Conservation (phyloP, 2,329 filamentous ascomycete species). For the Fusarium mexicanum region DNA sequence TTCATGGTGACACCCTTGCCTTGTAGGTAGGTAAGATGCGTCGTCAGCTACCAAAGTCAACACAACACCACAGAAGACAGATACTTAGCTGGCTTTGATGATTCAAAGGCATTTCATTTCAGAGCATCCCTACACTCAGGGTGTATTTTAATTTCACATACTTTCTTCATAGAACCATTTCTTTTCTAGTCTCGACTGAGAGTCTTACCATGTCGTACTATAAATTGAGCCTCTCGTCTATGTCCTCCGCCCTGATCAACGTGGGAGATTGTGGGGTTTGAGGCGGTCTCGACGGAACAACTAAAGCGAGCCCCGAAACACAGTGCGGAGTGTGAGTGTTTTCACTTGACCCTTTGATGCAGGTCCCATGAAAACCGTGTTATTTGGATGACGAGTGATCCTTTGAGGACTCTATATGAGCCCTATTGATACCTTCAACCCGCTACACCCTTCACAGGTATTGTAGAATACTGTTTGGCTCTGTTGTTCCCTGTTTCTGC, state of each 20-base stretch:
- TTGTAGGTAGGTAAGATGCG: neutral
- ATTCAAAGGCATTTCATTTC: neutral
- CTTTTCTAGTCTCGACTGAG: neutral
- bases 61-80: neutral
- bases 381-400: too few species aligned
- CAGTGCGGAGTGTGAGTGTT: conserved; percentile 18
- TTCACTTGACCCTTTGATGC: neutral
- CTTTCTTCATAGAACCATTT: neutral
- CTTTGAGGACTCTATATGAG: neutral
- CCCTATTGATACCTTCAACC: neutral
- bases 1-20: neutral
- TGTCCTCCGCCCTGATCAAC: conserved; percentile 19
- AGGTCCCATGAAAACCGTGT: neutral
- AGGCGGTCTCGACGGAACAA: conserved; percentile 35
- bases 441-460: neutral
- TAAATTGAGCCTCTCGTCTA: conserved; percentile 11
- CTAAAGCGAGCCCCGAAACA: conserved; percentile 29
- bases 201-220: conserved; percentile 27
- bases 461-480: neutral
- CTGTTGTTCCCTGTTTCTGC: neutral
- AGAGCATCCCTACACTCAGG: neutral
- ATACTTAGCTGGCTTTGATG: neutral
- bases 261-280: conserved; percentile 25
- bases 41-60: conserved; percentile 7
- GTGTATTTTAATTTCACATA: neutral